Conservation (phyloP, 164 flowering plant genomes). For the Magnolia sinica region DNA sequence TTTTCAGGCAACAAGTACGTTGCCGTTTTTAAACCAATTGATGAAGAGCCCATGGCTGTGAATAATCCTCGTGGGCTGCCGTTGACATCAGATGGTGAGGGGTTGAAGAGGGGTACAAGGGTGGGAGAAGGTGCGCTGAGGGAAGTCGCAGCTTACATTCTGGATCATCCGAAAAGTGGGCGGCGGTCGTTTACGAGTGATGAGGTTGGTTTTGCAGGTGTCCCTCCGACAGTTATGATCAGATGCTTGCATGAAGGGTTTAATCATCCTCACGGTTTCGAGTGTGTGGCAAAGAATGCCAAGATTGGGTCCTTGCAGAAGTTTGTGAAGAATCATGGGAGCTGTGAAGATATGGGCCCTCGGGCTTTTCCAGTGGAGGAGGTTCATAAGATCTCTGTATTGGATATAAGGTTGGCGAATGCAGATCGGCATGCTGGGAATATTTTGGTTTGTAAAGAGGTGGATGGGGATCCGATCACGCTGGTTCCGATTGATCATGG, state of each 20-base stretch:
- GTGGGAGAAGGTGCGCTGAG: constrained; percentile 79
- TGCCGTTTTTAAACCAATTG: constrained; percentile 69
- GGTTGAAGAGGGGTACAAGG: constrained; percentile 70
- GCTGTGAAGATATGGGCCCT: constrained; percentile 84
- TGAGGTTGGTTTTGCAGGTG: constrained; percentile 64
- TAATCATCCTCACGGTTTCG: constrained; percentile 53
- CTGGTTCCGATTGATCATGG: constrained; percentile 90
- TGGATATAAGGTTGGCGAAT: constrained; percentile 76
- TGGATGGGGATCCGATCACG: constrained; percentile 37
- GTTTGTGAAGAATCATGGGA: constrained; percentile 68
- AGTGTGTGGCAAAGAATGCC: constrained; percentile 21
- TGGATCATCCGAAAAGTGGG: constrained; percentile 67
- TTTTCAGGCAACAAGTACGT: constrained; percentile 35
- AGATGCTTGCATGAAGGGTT: constrained; percentile 60
- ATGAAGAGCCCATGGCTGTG: constrained; percentile 78
- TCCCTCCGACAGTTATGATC: constrained; percentile 66
- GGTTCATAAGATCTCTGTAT: constrained; percentile 69
- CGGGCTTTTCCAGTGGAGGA: constrained; percentile 62
- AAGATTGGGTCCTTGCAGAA: constrained; percentile 74
- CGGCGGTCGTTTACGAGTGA: constrained; percentile 27
- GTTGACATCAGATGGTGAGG: constrained; percentile 58
- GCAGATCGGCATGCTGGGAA: constrained; percentile 86
- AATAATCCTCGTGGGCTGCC: constrained; percentile 69
- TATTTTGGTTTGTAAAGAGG: constrained; percentile 47
- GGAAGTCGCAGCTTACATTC: constrained; percentile 71